These are phyloP conservation scores for Sporothrix variecibatus DNA, from an alignment of 2,329 filamentous ascomycete species.

Conservation along the genomic window DNA sequence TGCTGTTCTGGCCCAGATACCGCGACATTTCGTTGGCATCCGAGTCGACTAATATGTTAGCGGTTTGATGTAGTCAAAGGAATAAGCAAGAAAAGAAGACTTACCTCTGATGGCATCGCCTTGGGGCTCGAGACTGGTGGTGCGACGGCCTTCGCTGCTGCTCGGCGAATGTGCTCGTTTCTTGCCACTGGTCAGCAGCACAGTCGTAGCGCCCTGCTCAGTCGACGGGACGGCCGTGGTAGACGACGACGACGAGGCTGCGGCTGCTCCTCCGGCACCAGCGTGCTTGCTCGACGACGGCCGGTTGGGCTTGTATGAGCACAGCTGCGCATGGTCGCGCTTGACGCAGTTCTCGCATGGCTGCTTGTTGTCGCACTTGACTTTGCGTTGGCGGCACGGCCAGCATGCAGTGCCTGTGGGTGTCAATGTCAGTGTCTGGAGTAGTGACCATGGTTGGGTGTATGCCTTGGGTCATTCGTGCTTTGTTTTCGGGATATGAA, in stretches of 20 bases:
- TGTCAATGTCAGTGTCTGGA: background rate
- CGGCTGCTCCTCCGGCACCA: background rate
- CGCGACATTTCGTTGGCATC: slow-evolving; percentile 58
- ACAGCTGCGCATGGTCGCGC: slow-evolving; percentile 64
- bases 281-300: slow-evolving; percentile 43
- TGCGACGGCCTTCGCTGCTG: slow-evolving; percentile 39
- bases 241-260: slow-evolving; percentile 33
- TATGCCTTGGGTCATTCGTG: background rate
- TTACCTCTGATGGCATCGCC: slow-evolving; percentile 29
- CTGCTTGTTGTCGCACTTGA: slow-evolving; percentile 69
- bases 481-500: slow-evolving; percentile 24
- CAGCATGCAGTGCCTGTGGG: slow-evolving; percentile 62
- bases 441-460: background rate
- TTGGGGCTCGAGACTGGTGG: slow-evolving; percentile 23
- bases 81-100: slow-evolving; percentile 24
- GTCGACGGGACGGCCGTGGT: background rate
- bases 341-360: slow-evolving; percentile 70
- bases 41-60: slow-evolving; percentile 47
- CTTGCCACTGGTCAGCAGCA: slow-evolving; percentile 35
- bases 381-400: slow-evolving; percentile 68
- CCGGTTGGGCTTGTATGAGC: slow-evolving; percentile 67
- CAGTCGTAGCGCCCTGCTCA: slow-evolving; percentile 23
- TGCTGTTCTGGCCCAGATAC: slow-evolving; percentile 68
- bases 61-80: background rate
- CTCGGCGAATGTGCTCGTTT: slow-evolving; percentile 51